Evolutionary conservation across 148 eudicot species (phyloP), one percentile per base, ranked within the genome.

Genomic region (Limonium bicolor): DNA sequence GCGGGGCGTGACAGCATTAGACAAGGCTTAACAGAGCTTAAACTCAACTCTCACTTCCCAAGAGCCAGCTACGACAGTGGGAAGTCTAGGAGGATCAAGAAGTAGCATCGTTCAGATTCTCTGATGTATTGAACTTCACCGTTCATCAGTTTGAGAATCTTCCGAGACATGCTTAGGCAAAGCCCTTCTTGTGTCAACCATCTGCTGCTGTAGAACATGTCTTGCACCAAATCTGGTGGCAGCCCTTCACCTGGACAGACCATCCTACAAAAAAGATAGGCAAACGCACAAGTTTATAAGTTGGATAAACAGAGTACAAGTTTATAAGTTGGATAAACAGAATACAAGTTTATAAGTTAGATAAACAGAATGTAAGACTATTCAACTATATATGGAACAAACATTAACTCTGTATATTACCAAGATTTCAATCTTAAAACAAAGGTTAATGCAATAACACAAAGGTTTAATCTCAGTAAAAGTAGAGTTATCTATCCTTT

Each of bases 111-210:
- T 52, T 90, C 95, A 0, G 95, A 90, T 51, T 90, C 97, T 66
- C 93, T 60, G 14, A 80, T 84, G 54, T 90, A 90, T 32, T 90
- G 95, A 50, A 90, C 93, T 38, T 77, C 93, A 5, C 97, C 93
- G 8, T 66, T 72, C 93, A 90, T 84, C 20, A 63, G 81, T 84
- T 69, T 84, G 36, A 90, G 32, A 23, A 90, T 72, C 44, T 73
- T 90, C 32, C 92, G 58, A 55, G 82, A 80, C 84, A 80, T 84
- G 73, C 93, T 74, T 2, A 90, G 77, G 3, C 93, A 86, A 3
- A 90, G 63, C 22, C 97, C 97, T 80, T 84, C 97, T 35, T 77
- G 81, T 23, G 84, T 80, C 18, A 20, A 68, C 95, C 97, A 90
- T 60, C 58, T 67, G 33, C 61, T 77, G 60, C 62, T 75, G 54